A percentile compares a stretch with the other conserved stretches of the same genome.
Conservation (phyloP, 2,329 filamentous ascomycete genomes). For the Monosporascus sp. region DNA sequence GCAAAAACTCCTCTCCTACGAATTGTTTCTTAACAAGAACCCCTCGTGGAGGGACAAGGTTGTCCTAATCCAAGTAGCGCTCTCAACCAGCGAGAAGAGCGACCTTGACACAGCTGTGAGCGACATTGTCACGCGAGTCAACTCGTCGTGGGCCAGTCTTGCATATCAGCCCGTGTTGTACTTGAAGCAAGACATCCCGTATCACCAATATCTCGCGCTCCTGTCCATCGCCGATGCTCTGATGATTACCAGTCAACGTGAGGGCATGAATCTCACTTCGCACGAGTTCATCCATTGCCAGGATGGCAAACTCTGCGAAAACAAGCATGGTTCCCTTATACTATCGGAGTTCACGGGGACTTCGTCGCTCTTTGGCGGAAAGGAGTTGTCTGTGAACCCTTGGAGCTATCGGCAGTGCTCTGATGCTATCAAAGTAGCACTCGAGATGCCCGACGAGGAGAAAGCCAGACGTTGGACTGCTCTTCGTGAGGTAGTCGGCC, state of each 20-base stretch:
- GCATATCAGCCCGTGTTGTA: constrained; percentile 92
- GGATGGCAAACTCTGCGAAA: constrained; percentile 67
- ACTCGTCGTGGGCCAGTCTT: constrained; percentile 83
- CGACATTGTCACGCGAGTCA: constrained; percentile 91
- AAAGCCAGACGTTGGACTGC: constrained; percentile 69
- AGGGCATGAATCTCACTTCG: constrained; percentile 95
- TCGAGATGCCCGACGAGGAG: constrained; percentile 74
- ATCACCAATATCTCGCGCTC: constrained; percentile 87
- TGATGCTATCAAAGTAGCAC: constrained; percentile 74
- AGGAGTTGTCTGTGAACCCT: constrained; percentile 83
- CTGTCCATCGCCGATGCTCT: constrained; percentile 84
- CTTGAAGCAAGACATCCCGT: constrained; percentile 89
- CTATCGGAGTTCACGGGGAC: constrained; percentile 94
- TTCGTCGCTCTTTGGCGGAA: constrained; percentile 73
- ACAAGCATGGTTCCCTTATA: constrained; percentile 84
- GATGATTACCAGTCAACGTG: constrained; percentile 91
- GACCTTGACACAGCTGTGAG: constrained; percentile 85
- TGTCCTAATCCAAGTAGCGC: constrained; percentile 89
- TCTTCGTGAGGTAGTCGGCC: constrained; percentile 67
- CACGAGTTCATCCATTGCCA: constrained; percentile 94
- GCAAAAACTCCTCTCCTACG: constrained; percentile 88
- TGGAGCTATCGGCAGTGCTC: constrained; percentile 92
- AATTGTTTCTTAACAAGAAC: constrained; percentile 90
- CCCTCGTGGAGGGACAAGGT: constrained; percentile 84
- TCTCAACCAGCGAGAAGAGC: constrained; percentile 81